phyloP scores from a whole-genome alignment of 495 filamentous ascomycete species.

The Hypoxylon lienhwacheense region DNA sequence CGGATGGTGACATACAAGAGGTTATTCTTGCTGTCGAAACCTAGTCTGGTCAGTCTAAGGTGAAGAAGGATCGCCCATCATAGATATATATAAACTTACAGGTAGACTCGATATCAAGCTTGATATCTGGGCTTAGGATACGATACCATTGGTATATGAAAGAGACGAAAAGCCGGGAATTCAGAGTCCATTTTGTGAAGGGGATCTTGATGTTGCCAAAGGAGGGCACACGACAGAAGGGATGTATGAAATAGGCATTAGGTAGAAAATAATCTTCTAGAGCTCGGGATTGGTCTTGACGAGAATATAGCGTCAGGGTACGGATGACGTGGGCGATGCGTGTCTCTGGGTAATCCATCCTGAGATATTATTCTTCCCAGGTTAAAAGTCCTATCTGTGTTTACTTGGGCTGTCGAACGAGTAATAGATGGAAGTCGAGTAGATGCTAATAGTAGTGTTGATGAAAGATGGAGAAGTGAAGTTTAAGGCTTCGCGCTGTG shows the following conservation, averaged over 20 bases:
- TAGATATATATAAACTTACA: conserved; percentile 49
- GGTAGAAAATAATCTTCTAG: conserved; percentile 71
- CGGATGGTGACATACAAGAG: conserved; percentile 69
- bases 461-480: not conserved
- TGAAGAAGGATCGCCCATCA: not conserved
- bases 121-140: conserved; percentile 74
- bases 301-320: conserved; percentile 64
- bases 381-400: not conserved
- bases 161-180: conserved; percentile 63
- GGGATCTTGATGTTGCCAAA: conserved; percentile 48
- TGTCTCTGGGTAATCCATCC: conserved; percentile 33
- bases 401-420: not conserved
- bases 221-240: conserved; percentile 73
- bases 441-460: not conserved
- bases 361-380: not conserved
- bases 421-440: not conserved
- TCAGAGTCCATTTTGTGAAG: conserved; percentile 47
- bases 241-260: conserved; percentile 73
- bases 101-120: conserved; percentile 66
- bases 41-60: conserved; percentile 41
- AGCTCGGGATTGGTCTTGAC: conserved; percentile 61
- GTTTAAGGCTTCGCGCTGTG: no score
- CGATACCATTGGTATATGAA: conserved; percentile 86
- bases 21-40: conserved; percentile 65
- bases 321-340: conserved; percentile 63